Conservation (phyloP, 345 rosid species). For the Gossypium sturtianum region DNA sequence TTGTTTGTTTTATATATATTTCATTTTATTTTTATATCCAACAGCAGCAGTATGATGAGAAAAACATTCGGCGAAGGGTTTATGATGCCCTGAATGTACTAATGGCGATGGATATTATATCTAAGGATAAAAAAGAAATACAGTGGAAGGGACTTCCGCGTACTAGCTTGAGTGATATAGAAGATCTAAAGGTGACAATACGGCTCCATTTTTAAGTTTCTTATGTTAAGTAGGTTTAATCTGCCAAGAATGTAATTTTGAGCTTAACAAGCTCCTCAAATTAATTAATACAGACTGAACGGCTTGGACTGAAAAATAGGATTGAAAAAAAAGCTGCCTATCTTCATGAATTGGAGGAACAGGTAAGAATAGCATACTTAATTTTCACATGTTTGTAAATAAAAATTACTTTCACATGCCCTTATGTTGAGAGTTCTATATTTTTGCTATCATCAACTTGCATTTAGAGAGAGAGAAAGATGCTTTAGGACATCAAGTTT, state of each 20-base stretch:
- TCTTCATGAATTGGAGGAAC: conserved; percentile 88
- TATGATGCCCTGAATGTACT: conserved; percentile 98
- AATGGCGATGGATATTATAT: conserved; percentile 98
- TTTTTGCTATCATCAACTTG: neutral
- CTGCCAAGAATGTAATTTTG: conserved; percentile 15
- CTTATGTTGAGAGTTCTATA: neutral
- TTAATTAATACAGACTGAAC: conserved; percentile 49
- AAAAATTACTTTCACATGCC: conserved; percentile 1
- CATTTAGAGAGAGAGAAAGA: neutral
- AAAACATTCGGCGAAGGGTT: conserved; percentile 94
- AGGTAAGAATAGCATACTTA: conserved; percentile 42
- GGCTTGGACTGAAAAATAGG: conserved; percentile 63
- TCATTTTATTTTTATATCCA: conserved; percentile 7
- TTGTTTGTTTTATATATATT: neutral
- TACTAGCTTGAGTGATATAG: conserved; percentile 83
- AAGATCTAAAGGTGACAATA: conserved; percentile 79
- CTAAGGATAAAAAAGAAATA: conserved; percentile 95
- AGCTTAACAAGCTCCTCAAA: conserved; percentile 14
- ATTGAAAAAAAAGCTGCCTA: conserved; percentile 89
- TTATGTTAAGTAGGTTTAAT: conserved; percentile 5
- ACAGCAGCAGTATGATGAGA: conserved; percentile 98
- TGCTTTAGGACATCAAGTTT: neutral
- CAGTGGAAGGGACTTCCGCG: conserved; percentile 99
- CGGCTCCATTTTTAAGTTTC: conserved; percentile 6
- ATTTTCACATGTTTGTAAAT: neutral